These are phyloP conservation scores for Byssoonygena ceratinophila DNA, from an alignment of 2,329 filamentous ascomycete species.

Conservation along the genomic window DNA sequence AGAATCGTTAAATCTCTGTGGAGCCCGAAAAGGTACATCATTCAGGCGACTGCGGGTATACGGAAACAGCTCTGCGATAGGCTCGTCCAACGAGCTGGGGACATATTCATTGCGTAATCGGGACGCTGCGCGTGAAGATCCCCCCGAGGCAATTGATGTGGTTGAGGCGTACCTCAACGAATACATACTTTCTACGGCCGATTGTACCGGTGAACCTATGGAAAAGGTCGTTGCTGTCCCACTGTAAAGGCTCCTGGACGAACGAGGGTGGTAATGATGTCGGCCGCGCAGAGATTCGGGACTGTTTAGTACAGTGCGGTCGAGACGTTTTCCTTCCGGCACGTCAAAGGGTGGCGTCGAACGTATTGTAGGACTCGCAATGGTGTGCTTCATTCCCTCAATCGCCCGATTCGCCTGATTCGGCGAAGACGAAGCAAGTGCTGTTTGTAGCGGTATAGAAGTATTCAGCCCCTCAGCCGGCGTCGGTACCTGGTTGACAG, in stretches of 20 bases:
- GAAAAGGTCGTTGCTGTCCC: constrained; percentile 41
- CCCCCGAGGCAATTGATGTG: constrained; percentile 36
- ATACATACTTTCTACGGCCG: constrained; percentile 26
- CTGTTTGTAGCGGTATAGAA: constrained; percentile 7
- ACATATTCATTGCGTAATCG: constrained; percentile 70
- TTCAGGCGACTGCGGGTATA: constrained; percentile 69
- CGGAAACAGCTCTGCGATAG: constrained; percentile 70
- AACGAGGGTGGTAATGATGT: constrained; percentile 32
- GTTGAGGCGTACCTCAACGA: constrained; percentile 34
- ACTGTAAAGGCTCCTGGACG: constrained; percentile 34
- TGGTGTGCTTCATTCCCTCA: background rate
- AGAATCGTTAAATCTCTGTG: constrained; percentile 47
- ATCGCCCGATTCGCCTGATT: constrained; percentile 3
- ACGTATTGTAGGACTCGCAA: constrained; percentile 5
- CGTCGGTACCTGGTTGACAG: constrained; percentile 65
- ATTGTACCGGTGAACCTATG: constrained; percentile 27
- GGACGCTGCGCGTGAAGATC: constrained; percentile 45
- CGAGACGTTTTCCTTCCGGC: background rate
- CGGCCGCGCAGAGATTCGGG: constrained; percentile 47
- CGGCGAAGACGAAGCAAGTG: constrained; percentile 1
- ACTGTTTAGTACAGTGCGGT: constrained; percentile 26
- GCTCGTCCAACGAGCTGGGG: constrained; percentile 63
- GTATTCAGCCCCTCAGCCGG: constrained; percentile 56
- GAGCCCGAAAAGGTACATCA: constrained; percentile 70
- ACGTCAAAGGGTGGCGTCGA: constrained; percentile 10